Evolutionary conservation across 2,329 filamentous ascomycete genomes (phyloP), one percentile per base, ranked within the genome.

Genomic region (Colletotrichum magnum): DNA sequence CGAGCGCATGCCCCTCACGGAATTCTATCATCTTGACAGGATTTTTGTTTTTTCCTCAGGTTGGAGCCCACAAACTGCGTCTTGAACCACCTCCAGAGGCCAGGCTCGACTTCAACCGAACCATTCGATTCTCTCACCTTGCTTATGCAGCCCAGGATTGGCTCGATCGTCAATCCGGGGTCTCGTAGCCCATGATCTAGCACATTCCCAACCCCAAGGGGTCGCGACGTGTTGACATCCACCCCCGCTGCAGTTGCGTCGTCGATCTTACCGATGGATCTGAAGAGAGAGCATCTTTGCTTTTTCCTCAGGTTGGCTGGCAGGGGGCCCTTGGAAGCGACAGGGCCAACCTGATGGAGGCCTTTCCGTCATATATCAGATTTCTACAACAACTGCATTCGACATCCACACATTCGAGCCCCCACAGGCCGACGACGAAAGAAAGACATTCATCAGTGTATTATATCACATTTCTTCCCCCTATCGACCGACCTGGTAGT

Each of bases 291-390:
- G 26, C 12, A 50, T 62, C 24, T n/a, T 62, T 68, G 43, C 57
- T 70, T 70, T 62, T 67, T 58, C 32, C 15, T 13, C 26, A 7
- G 32, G 18, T 4, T 26, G 39, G 50, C 12, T 4, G 13, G 21
- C 58, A 53, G 43, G 63, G 57, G 32, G 52, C 2, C 10, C 50
- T 10, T 13, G 28, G 47, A 67, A 53, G 52, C 45, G 24, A 53
- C 12, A n/a, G 24, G 60, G 53, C 48, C 36, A 58, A 54, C 36
- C 39, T 41, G 58, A 28, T 70, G 32, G 47, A 59, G 24, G 45
- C 16, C 5, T 39, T 54, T 66, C 54, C 39, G 66, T 69, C 62
- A 66, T 16, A 66, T 69, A 52, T 69, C 66, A 39, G 45, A 54
- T 51, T 32, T 69, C 28, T 28, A 6, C 50, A 15, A 58, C 58